Evolutionary conservation across 495 filamentous ascomycete species (phyloP), one percentile per base, ranked within the genome.

Genomic region (Glonium stellatum): DNA sequence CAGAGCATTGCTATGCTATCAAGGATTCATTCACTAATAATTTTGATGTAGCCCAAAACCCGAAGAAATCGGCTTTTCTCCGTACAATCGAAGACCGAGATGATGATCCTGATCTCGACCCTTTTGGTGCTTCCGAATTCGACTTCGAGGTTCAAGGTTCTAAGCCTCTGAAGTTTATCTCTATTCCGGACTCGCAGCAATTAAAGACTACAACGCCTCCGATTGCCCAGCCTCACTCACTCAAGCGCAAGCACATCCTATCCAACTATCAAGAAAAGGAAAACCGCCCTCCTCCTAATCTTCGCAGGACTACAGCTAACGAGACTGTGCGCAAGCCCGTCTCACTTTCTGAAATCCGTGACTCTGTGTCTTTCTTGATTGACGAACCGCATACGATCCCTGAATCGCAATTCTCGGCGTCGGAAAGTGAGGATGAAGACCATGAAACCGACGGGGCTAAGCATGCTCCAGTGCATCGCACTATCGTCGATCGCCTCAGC

Each of bases 31-130:
- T 56, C 12, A 31, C 41, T 62, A 10, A 58, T 23, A 58, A 51
- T 51, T 13, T 6, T 48, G n/a, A 12, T 49, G 4, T 25, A 58
- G 72, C 92, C 27, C 83, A 89, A 64, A 91, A 97, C 68, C 92
- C 90, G 12, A 91, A 92, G 71, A 90, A 90, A 66, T 77, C 83
- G 13, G 93, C 93, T 0, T 99, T 99, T 77, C 82, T 97, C 60
- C 81, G 80, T 57, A 87, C 90, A 9, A 87, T 99, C 54, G 92
- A 96, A 62, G 95, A 97, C 66, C 80, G 79, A 37, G 86, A 85
- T 47, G 77, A 82, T 21, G 89, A 92, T 42, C 88, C 92, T 54
- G 88, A 92, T 25, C 61, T 59, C 47, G 60, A 65, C 69, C 87
- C 90, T 56, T 70, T 85, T 1, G 81, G 84, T 25, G 73, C 75